Evolutionary conservation across 768 basidiomycete genomes (phyloP), one percentile per base, ranked within the genome.

Genomic region (Suillus spraguei): DNA sequence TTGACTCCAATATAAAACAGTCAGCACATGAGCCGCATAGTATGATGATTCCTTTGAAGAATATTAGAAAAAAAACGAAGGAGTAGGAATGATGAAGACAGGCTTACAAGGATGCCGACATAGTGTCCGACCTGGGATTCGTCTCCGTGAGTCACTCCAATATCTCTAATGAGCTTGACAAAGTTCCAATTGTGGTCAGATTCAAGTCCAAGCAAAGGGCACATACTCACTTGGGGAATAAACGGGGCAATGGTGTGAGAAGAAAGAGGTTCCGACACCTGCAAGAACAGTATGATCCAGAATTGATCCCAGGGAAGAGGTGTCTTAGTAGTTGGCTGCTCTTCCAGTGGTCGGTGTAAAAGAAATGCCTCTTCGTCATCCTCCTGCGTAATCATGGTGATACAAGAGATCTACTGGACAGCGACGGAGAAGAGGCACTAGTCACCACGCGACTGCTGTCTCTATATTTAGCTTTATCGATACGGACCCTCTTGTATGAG

Each of bases 211-310:
- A n/a, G 24, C 11, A 7, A 42, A 50, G 38, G 13, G 0, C 42
- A 24, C 4, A 28, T 7, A 60, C 82, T 33, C 66, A 88, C 89
- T 79, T 75, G 71, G 8, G 88, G 88, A 50, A 85, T 82, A 69
- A 91, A 92, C 0, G 91, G 91, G 50, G 85, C 84, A 63, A 92
- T 90, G 61, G 92, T 88, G 64, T 89, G 83, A 11, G 83, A 84
- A 7, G 90, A 87, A 62, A 93, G 71, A 5, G 90, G 89, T 71
- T 93, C 91, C 60, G 89, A 84, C 42, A 92, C 78, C 72, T 91
- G 89, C 44, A 92, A 77, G 66, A 91, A 77, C 65, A 93, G 71
- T 3, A 92, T 78, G 59, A 93, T 84, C 59, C 79, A 80, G 64
- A 92, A 81, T 78, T 92, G 91, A 62, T 80, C 79, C 84, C 82